These are phyloP conservation scores for Russula earlei DNA, from an alignment of 768 basidiomycete species.

Conservation along the genomic window DNA sequence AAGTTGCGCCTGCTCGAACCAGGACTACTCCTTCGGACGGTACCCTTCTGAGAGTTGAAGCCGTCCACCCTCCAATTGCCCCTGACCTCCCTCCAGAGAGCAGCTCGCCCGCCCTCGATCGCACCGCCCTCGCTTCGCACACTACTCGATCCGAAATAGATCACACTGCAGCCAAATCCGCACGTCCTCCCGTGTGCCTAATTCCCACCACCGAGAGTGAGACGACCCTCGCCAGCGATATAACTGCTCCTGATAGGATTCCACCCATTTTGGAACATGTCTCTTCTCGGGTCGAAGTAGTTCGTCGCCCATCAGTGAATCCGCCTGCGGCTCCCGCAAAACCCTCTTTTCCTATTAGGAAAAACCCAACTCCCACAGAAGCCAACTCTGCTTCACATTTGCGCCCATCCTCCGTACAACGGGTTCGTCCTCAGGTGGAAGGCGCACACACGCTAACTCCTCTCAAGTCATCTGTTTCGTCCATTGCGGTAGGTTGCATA, in stretches of 20 bases:
- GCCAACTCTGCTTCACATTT: not conserved
- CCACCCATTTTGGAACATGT: not conserved
- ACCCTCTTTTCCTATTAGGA: not conserved
- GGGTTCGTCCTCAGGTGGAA: not conserved
- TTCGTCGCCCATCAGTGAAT: not conserved
- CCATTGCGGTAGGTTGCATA: not conserved
- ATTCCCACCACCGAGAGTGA: not conserved
- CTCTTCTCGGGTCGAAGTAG: not conserved
- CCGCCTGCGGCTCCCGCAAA: not conserved
- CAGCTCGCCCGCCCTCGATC: not conserved
- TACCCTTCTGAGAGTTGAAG: not conserved
- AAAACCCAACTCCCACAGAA: not conserved
- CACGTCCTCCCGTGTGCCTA: not conserved
- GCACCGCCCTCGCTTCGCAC: not conserved
- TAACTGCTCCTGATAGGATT: not conserved
- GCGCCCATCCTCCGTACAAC: not conserved
- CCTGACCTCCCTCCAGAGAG: not conserved
- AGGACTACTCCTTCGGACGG: not conserved
- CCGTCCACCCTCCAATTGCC: not conserved
- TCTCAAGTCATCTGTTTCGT: not conserved
- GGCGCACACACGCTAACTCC: not conserved
- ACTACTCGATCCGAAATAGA: not conserved
- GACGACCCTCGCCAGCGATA: not conserved
- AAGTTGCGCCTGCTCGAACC: not conserved
- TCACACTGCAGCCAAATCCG: not conserved